Conservation (phyloP, 116 monocot species). For the Dioscorea cayenensis region DNA sequence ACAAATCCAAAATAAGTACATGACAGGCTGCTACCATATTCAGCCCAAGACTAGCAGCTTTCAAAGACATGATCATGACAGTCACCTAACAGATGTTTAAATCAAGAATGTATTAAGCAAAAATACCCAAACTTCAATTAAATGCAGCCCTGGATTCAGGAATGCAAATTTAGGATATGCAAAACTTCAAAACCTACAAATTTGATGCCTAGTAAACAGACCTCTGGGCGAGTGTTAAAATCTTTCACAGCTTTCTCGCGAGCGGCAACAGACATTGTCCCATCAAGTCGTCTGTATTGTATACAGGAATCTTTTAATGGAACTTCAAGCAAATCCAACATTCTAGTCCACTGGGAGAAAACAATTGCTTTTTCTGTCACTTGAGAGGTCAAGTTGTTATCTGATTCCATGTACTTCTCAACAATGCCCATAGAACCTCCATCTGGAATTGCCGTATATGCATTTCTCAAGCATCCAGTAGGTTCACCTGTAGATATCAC, state of each 20-base stretch:
- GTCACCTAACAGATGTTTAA: conserved; percentile 39
- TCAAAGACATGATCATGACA: conserved; percentile 92
- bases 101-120: not conserved
- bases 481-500: conserved; percentile 1
- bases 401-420: conserved; percentile 3
- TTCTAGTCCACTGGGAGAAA: conserved; percentile 94
- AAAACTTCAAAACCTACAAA: not conserved
- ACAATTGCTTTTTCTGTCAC: conserved; percentile 77
- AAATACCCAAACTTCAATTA: not conserved
- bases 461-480: conserved; percentile 12
- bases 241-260: conserved; percentile 80
- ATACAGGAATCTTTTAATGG: conserved; percentile 44
- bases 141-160: not conserved
- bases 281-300: conserved; percentile 79
- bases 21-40: conserved; percentile 87
- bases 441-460: not conserved
- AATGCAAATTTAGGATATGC: not conserved
- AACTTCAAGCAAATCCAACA: conserved; percentile 82
- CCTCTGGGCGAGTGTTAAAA: conserved; percentile 80
- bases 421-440: not conserved
- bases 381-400: not conserved
- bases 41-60: conserved; percentile 85
- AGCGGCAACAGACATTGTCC: conserved; percentile 77
- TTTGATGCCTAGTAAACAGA: conserved; percentile 7
- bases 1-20: conserved; percentile 79